These are phyloP conservation scores for Umbilicus rupestris DNA, from an alignment of 164 flowering plant species.

Conservation along the genomic window DNA sequence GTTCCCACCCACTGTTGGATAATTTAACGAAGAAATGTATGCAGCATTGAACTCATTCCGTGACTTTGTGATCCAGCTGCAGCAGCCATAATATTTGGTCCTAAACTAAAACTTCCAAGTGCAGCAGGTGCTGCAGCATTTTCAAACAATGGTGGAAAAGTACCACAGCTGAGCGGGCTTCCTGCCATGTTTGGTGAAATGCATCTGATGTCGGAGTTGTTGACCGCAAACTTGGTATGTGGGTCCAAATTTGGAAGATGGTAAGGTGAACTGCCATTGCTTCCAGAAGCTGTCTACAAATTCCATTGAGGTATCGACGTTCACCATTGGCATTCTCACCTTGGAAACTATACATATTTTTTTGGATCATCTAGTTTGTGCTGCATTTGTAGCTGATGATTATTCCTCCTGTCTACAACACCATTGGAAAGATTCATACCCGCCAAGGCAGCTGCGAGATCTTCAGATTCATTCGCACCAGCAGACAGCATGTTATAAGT, in stretches of 20 bases:
- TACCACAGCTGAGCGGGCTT: slow-evolving; percentile 40
- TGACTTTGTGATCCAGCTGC: slow-evolving; percentile 37
- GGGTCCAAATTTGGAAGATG: slow-evolving; percentile 33
- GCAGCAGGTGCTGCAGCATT: slow-evolving; percentile 51
- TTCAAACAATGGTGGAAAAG: slow-evolving; percentile 48
- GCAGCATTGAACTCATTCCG: slow-evolving; percentile 61
- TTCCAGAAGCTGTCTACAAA: slow-evolving; percentile 19
- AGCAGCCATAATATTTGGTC: slow-evolving; percentile 44
- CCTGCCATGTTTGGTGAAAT: slow-evolving; percentile 43
- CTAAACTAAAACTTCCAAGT: slow-evolving; percentile 37
- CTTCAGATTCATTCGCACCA: slow-evolving; percentile 33
- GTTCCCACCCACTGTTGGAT: slow-evolving; percentile 40
- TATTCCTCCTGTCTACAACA: slow-evolving; percentile 32
- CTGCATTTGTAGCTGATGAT: slow-evolving; percentile 26
- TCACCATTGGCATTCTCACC: slow-evolving; percentile 28
- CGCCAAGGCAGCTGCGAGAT: slow-evolving; percentile 59
- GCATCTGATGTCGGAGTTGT: slow-evolving; percentile 45
- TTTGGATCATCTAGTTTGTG: slow-evolving; percentile 35
- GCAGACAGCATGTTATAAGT: slow-evolving; percentile 34
- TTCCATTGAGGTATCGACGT: slow-evolving; percentile 28
- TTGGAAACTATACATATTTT: slow-evolving; percentile 32
- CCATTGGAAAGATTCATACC: slow-evolving; percentile 57
- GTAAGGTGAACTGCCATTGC: slow-evolving; percentile 40
- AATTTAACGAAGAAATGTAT: slow-evolving; percentile 42
- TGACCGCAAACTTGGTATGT: slow-evolving; percentile 38